Evolutionary conservation across 257 asterid species (phyloP), one percentile per base, ranked within the genome.

Genomic region (Cruciata laevipes): DNA sequence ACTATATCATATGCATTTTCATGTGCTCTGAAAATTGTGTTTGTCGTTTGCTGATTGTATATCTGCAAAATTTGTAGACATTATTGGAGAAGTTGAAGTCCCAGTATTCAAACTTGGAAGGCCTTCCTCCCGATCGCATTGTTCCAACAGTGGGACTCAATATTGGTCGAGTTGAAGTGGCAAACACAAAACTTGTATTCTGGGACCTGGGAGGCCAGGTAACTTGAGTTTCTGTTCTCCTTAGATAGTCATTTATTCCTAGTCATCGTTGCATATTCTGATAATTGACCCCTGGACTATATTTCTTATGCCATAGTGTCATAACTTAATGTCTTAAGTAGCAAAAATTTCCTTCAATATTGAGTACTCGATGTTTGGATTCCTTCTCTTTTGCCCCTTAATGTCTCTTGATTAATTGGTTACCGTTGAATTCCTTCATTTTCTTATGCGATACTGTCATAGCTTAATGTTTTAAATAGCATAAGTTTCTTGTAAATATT

Each of bases 121-220:
- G 95, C 70, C 89, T 91, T 76, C 87, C 97, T 32, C 96, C 96
- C 53, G 96, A 91, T 74, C 91, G 94, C 51, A 91, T 91, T 78
- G 95, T 91, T 71, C 97, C 97, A 38, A 91, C 97, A 6, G 97
- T 91, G 71, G 96, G 96, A 63, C 97, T 91, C 65, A 88, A 91
- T 81, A 91, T 91, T 68, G 96, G 95, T 11, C 96, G 96, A 37
- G 84, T 84, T 72, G 97, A 88, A 83, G 86, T 79, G 66, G 78
- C 86, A 30, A 85, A 84, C 79, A 70, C 91, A 30, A 91, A 91
- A 78, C 96, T 91, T 70, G 91, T 88, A 51, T 90, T 90, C 82
- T 90, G 97, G 95, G 97, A 90, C 90, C 89, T 90, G 80, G 97
- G 97, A 81, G 97, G 97, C 71, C 97, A 90, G 97, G 97, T 90